These are phyloP conservation scores for Cokeromyces recurvatus DNA, from an alignment of 371 early-diverging fungal species.

Conservation along the genomic window DNA sequence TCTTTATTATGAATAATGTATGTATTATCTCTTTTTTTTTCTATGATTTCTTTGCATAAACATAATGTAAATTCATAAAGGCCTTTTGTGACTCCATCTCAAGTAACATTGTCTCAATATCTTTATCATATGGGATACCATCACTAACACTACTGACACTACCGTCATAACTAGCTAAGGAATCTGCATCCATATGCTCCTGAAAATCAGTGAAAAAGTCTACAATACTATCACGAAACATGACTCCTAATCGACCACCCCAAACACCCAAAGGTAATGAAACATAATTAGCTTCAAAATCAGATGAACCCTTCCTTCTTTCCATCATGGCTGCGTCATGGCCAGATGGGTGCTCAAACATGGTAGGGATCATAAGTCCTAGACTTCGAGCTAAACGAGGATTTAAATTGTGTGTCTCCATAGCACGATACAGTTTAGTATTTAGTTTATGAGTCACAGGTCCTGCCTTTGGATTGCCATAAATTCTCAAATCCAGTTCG, in stretches of 20 bases:
- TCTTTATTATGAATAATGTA: too few relatives aligned
- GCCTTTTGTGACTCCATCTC: constrained; percentile 31
- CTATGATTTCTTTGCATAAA: constrained; percentile 3
- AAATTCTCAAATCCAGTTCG: constrained; percentile 40
- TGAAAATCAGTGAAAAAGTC: constrained; percentile 16
- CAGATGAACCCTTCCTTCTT: too few relatives aligned
- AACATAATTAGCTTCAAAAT: too few relatives aligned
- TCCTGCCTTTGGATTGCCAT: constrained; percentile 26
- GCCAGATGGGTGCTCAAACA: too few relatives aligned
- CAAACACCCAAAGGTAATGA: constrained; percentile 40
- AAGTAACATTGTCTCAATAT: constrained; percentile 11
- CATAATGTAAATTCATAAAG: constrained; percentile 27
- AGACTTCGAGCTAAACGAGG: constrained; percentile 33
- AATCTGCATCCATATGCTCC: background rate
- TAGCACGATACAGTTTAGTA: constrained; percentile 11
- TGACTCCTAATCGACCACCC: constrained; percentile 41
- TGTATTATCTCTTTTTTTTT: too few relatives aligned
- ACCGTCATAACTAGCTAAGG: background rate
- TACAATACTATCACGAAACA: constrained; percentile 33
- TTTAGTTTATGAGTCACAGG: constrained; percentile 24
- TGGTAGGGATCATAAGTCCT: constrained; percentile 15
- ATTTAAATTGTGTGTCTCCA: constrained; percentile 23
- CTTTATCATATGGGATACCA: background rate
- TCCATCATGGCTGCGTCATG: too few relatives aligned
- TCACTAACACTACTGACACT: background rate